Conservation (phyloP, 1,284 basidiomycete genomes). For the Microbotryum silenes-acaulis region DNA sequence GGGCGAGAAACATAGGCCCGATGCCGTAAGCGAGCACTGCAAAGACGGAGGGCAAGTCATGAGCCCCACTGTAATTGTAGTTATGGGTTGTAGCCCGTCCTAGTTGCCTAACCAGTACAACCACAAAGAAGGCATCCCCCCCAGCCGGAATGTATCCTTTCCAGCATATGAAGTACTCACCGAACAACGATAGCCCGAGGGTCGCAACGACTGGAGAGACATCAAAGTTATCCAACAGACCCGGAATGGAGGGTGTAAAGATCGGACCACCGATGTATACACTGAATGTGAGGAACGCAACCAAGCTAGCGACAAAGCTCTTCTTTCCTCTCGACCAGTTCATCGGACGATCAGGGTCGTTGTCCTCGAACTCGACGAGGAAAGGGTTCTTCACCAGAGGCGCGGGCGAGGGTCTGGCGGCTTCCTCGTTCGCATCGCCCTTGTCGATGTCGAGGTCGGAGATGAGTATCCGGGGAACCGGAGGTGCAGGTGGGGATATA, state of each 20-base stretch:
- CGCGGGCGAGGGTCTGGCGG: not conserved
- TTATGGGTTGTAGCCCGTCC: no score
- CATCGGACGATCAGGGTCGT: conserved; percentile 36
- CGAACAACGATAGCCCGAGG: conserved; percentile 30
- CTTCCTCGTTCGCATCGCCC: not conserved
- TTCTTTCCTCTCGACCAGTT: conserved; percentile 39
- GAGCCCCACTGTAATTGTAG: no score
- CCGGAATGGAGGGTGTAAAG: conserved; percentile 32
- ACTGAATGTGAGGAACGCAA: conserved; percentile 40
- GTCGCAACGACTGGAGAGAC: conserved; percentile 24
- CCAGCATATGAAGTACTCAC: no score
- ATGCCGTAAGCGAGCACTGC: conserved; percentile 25
- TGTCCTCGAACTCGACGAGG: conserved; percentile 36
- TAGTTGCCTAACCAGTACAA: no score
- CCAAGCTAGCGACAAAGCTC: conserved; percentile 34
- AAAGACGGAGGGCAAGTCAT: no score
- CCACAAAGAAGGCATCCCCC: no score
- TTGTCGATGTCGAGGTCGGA: no score
- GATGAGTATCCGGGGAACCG: no score
- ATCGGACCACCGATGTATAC: conserved; percentile 40
- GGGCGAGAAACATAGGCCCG: conserved; percentile 37
- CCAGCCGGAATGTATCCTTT: no score
- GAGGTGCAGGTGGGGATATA: no score
- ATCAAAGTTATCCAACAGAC: conserved; percentile 27
- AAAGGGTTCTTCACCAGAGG: not conserved